phyloP scores from a whole-genome alignment of 2,329 filamentous ascomycete species.

The Triangularia verruculosa region DNA sequence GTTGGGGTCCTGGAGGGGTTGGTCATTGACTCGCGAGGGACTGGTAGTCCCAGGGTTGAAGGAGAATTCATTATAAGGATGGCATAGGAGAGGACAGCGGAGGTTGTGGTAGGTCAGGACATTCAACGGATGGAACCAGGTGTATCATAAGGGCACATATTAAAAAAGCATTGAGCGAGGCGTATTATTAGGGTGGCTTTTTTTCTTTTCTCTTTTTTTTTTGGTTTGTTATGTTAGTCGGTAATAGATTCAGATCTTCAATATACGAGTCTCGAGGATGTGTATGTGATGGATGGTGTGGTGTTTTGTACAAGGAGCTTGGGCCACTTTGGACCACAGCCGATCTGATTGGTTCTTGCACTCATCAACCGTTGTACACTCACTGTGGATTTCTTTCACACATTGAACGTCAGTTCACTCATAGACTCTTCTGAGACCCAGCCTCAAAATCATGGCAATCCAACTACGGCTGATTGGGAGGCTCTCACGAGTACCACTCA shows the following conservation, averaged over 20 bases:
- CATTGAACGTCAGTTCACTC: neutral
- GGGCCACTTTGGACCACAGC: neutral
- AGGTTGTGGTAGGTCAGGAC: neutral
- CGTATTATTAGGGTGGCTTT: neutral
- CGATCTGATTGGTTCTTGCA: neutral
- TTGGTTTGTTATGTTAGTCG: neutral
- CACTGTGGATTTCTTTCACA: neutral
- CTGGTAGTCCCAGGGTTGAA: neutral
- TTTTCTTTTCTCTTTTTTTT: neutral
- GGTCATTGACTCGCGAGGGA: constrained; percentile 46
- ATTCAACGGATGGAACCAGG: neutral
- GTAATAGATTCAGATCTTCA: neutral
- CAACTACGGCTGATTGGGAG: constrained; percentile 6
- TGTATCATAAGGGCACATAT: neutral
- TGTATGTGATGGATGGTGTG: neutral
- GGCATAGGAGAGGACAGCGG: neutral
- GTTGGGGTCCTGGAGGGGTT: constrained; percentile 63
- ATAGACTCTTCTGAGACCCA: neutral
- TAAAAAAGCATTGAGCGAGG: neutral
- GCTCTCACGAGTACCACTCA: neutral
- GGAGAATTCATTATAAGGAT: neutral
- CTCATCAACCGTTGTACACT: neutral
- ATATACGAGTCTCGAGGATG: too few relatives aligned
- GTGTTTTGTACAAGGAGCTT: neutral
- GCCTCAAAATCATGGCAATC: constrained; percentile 1